Evolutionary conservation across 2,329 filamentous ascomycete genomes (phyloP), one percentile per base, ranked within the genome.

Genomic region (Neofusicoccum umdonicola): DNA sequence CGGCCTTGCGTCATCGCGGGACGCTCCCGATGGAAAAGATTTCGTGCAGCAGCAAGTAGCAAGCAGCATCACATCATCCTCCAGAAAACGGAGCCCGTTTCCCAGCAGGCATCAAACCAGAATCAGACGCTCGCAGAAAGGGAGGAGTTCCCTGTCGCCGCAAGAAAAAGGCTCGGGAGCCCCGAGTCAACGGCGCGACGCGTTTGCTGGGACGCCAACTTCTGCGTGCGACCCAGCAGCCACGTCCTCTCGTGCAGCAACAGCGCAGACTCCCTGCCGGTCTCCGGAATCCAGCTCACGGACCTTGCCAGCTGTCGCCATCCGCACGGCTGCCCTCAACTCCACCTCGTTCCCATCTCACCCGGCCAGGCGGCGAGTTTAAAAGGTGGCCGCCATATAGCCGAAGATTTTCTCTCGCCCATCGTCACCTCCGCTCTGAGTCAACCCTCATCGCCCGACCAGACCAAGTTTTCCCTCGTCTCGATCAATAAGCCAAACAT

Each of bases 401-500:
- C 54, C 54, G 54, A 58, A 58, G 54, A 58, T 58, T 58, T 58
- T 58, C 54, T 58, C 39, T 3, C 35, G 37, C 11, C 13, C 22
- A 35, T 34, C 39, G 39, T 34, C 39, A 58, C 41, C 54, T 37
- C 47, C 22, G 11, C 27, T 60, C 44, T 60, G 56, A 60, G 41
- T 60, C 56, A 60, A 60, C 42, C 39, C 37, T 3, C 9, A 17
- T 7, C 17, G 15, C 22, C 12, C 50, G 4, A 44, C 13, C 54
- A 15, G 37, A 17, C n/a, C 39, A 12, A 15, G 13, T n/a, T 58
- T 58, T 19, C 19, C n/a, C 17, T 41, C 27, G 27, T 31, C 27
- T 39, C 9, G 13, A 41, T 4, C 17, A 17, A 42, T 9, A 9
- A 27, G 17, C 11, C 15, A 11, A 66, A 41, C 17, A 76, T 76